Evolutionary conservation across 352 stramenopile species (phyloP), one percentile per base, ranked within the genome.

Genomic region (Globisporangium emineosum): DNA sequence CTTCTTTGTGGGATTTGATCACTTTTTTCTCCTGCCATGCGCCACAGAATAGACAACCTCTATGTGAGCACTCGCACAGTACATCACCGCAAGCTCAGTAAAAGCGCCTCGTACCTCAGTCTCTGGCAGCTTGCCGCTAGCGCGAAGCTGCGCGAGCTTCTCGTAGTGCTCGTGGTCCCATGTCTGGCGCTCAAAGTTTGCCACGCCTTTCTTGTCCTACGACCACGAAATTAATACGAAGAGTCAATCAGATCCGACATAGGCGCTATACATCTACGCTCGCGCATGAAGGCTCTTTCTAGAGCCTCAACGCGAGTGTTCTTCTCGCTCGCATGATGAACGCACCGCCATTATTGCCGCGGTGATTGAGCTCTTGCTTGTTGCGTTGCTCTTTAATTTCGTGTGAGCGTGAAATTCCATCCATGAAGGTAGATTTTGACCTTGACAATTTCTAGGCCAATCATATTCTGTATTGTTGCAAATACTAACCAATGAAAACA

Each of bases 131-230:
- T 87, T 77, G 1, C 87, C 87, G 21, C 77, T 87, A 37, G 83
- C 87, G 37, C 87, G 85, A 47, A 93, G 65, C 74, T 90, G 65
- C 29, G 88, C 88, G 25, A 88, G 79, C 68, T 90, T 80, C 67
- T 88, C 88, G 57, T 91, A 96, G 64, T 91, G 73, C 27, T 69
- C 83, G 47, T 66, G 70, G 64, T 96, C 86, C 88, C 88, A 96
- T 60, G 88, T 94, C 71, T 91, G 85, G 13, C 88, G 84, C 60
- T 76, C 69, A 32, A 96, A 86, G 61, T 96, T 96, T 54, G 81
- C 76, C 30, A 94, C 88, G 32, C 88, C 88, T 49, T 89, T 83
- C 52, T 89, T 83, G 33, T 88, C 74, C 72, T 85, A 35, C 23
- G 1, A 10, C 13, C 13, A 42, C 33, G 35, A 17, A 51, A 47